Conservation (phyloP, 202 grass and related monocot species). For the Elaeis oleifera region DNA sequence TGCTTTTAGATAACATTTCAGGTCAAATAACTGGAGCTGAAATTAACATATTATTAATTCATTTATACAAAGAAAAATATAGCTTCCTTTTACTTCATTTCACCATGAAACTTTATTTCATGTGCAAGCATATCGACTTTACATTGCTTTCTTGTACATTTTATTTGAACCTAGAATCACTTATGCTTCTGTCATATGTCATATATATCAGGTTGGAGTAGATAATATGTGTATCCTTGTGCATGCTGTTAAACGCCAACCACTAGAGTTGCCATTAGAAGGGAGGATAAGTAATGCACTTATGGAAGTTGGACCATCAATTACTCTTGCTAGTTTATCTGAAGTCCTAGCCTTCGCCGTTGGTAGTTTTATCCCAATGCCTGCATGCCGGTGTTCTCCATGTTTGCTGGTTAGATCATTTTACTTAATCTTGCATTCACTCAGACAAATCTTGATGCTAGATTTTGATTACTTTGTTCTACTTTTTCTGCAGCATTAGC, state of each 20-base stretch:
- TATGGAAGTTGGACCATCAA: slow-evolving; percentile 94
- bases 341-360: slow-evolving; percentile 92
- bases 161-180: no score
- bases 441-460: slow-evolving; percentile 1
- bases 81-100: no score
- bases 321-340: slow-evolving; percentile 89
- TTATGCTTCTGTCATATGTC: not conserved
- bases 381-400: slow-evolving; percentile 88
- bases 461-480: not conserved
- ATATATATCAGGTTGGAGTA: slow-evolving; percentile 62
- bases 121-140: no score
- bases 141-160: no score
- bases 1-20: no score
- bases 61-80: no score
- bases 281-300: slow-evolving; percentile 61
- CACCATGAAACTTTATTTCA: no score
- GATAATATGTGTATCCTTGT: slow-evolving; percentile 99
- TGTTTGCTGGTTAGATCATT: slow-evolving; percentile 86
- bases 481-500: slow-evolving; percentile 69
- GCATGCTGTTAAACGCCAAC: slow-evolving; percentile 85
- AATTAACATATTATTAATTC: no score
- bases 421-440: slow-evolving; percentile 19
- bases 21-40: no score
- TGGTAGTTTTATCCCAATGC: slow-evolving; percentile 89
- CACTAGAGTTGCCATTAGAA: slow-evolving; percentile 51